Conservation (phyloP, 140 eudicot genomes). For the Anethum foeniculum region DNA sequence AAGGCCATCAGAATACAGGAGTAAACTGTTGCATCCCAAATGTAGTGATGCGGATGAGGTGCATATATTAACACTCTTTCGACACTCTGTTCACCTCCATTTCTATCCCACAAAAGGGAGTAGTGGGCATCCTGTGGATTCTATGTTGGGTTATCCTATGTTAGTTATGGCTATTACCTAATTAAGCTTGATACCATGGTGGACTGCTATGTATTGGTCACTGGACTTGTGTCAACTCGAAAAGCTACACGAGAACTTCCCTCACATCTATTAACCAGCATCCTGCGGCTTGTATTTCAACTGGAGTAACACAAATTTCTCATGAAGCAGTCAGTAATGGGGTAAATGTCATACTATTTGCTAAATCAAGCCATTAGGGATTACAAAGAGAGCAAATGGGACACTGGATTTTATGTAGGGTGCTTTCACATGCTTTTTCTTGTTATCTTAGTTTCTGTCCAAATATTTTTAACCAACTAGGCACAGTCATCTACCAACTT, state of each 20-base stretch:
- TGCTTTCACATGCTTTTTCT: not conserved
- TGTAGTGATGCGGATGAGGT: not conserved
- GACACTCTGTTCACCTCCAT: not conserved
- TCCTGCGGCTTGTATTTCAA: not conserved
- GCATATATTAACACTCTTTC: not conserved
- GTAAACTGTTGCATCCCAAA: not conserved
- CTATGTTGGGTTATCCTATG: not conserved
- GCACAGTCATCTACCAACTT: not conserved
- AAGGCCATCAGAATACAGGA: not conserved
- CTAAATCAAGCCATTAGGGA: not conserved
- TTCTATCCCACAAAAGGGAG: not conserved
- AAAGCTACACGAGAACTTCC: not conserved
- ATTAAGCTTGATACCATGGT: not conserved
- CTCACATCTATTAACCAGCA: not conserved
- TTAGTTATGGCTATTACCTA: not conserved
- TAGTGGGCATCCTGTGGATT: constrained; percentile 6
- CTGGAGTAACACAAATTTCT: not conserved
- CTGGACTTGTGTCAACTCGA: not conserved
- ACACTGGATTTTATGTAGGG: not conserved
- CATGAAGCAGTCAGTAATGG: not conserved
- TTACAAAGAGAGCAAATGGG: no score
- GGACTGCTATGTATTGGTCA: not conserved
- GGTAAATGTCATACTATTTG: not conserved
- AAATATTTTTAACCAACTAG: not conserved
- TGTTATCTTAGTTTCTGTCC: not conserved